Evolutionary conservation across 2,329 filamentous ascomycete species (phyloP), one percentile per base, ranked within the genome.

Genomic region (Penicillium polonicum): DNA sequence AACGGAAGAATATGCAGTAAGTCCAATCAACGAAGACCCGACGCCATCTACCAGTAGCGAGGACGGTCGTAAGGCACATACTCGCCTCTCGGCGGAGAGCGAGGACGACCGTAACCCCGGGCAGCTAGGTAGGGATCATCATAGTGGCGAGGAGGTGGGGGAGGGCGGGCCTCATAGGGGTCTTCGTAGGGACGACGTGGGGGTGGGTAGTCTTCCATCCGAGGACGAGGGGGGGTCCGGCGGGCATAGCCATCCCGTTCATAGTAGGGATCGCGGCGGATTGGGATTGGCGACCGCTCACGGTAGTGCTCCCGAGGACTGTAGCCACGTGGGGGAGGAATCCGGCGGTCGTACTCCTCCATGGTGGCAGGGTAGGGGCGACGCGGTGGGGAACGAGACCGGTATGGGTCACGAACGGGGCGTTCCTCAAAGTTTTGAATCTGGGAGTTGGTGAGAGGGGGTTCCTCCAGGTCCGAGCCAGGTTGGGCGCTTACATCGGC

Each of bases 241-340:
- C 92, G 92, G 49, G 88, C 85, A 67, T 89, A 86, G 65, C 82
- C 81, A 71, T 89, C 86, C 63, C 93, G 90, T 46, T 91, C 88
- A 76, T 97, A 96, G 78, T 96, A 96, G 60, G 53, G 53, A 33
- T 93, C 89, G 66, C 91, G 88, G 59, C 89, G 83, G 55, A 76
- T 64, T 21, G 84, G 88, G 57, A 89, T 89, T 46, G 84, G 82
- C 70, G 91, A 93, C 68, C 92, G 88, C 71, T 95, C 91, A 72
- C 93, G 92, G 76, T 96, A 96, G 63, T 89, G 85, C 65, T 89
- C 86, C 63, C 89, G 88, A 61, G 92, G 92, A 75, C 89, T 95
- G 75, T 95, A 96, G 59, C 88, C 90, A 67, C 91, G 86, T 58
- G 86, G 88, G 56, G 85, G 86, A 60, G 90, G 89, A 44, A 88